phyloP scores from a whole-genome alignment of 441 rosid genomes.

The Pelargonium citronellum region DNA sequence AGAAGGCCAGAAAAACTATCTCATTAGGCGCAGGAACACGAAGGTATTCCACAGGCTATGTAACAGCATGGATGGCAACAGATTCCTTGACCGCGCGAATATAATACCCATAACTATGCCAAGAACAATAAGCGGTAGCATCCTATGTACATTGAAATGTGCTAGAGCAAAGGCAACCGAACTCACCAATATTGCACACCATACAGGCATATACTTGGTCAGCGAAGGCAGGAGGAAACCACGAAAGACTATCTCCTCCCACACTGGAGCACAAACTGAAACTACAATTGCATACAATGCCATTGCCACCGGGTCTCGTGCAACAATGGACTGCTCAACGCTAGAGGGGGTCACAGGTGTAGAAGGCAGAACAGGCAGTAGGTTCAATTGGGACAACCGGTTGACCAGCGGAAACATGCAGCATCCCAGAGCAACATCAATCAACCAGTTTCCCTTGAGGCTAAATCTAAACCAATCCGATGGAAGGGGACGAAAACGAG shows the following conservation, averaged over 20 bases:
- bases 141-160: constrained; percentile 6
- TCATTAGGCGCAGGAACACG: constrained; percentile 1
- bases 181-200: background rate
- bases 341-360: background rate
- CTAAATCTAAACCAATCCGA: too few relatives aligned
- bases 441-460: constrained; percentile 1
- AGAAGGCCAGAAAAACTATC: background rate
- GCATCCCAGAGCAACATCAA: too few relatives aligned
- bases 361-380: background rate
- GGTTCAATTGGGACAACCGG: too few relatives aligned
- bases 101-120: background rate
- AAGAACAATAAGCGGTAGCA: background rate
- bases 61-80: background rate
- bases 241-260: constrained; percentile 5
- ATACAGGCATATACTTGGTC: constrained; percentile 2
- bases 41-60: constrained; percentile 7
- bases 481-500: too few relatives aligned
- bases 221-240: constrained; percentile 1
- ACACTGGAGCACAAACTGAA: background rate
- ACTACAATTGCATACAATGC: background rate
- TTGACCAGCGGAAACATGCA: too few relatives aligned
- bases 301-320: constrained; percentile 9
- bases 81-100: background rate
- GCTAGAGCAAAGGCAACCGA: constrained; percentile 1
- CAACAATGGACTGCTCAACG: background rate